Base-by-base conservation (phyloP, 352 stramenopile genomes). In the Pythium volutum region DNA sequence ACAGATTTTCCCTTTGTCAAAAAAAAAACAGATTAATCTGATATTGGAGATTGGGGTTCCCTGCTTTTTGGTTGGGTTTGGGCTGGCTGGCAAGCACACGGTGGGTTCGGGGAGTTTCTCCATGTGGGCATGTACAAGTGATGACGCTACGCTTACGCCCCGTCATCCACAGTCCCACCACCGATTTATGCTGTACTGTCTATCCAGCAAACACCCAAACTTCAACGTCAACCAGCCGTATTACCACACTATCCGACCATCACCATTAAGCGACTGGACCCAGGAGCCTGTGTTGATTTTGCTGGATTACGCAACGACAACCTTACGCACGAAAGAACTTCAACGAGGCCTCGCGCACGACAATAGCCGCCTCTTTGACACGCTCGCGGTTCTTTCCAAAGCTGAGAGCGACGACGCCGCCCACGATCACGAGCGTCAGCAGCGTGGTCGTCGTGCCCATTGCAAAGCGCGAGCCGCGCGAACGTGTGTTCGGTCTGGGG, bases 241-340 rank as follows among this genome's bases (percentile, higher is more conserved):
- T 38, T 38, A n/a, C n/a, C n/a, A n/a, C n/a, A n/a, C n/a, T n/a
- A n/a, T n/a, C n/a, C n/a, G n/a, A n/a, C n/a, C n/a, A n/a, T n/a
- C n/a, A n/a, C n/a, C n/a, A n/a, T n/a, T n/a, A n/a, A n/a, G n/a
- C n/a, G n/a, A n/a, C n/a, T n/a, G n/a, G n/a, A n/a, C n/a, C n/a
- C n/a, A n/a, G n/a, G n/a, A n/a, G n/a, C n/a, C n/a, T 4, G 5
- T 38, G 33, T 38, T 54, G 29, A 16, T n/a, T n/a, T n/a, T n/a
- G n/a, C n/a, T n/a, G n/a, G 48, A 58, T 64, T 64, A 65, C 58
- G 58, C 58, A 42, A 65, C 26, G 41, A 59, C 18, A 18, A 25
- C 34, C 27, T 64, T 64, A 65, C 49, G 58, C 58, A 34, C 58
- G 36, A 20, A 65, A 20, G 4, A 26, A 23, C 29, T 51, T 42